Base-by-base conservation (phyloP, 2,329 filamentous ascomycete species). In the Pyricularia sp. region DNA sequence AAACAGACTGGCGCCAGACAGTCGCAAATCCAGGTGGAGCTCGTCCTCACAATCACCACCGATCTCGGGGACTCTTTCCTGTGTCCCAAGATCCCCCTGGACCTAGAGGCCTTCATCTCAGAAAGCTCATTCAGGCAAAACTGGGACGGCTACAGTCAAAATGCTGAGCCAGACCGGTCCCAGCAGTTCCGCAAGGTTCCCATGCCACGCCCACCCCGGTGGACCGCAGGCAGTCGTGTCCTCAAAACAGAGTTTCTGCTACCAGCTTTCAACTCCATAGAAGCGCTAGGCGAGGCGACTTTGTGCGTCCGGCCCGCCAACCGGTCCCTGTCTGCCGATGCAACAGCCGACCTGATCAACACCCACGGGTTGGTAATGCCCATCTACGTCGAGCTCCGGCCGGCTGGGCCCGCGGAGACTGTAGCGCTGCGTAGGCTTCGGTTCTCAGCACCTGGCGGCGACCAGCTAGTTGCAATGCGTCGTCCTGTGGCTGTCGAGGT, bases 61-160 rank as follows among this genome's bases (percentile, higher is more conserved):
- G 85, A 88, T 70, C 79, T 88, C 1, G 84, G 85, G 36, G 86
- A 88, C 72, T 79, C 83, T 0, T 85, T 85, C 66, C 79, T 88
- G 12, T 77, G 72, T n/a, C 82, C 83, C 0, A 76, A 78, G 17
- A 74, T 75, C 23, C 79, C 84, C 4, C 70, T 87, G n/a, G 77
- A 79, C 17, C 76, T 88, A 3, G 74, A 73, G 11, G 74, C 80
- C 17, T 71, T 74, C 64, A 66, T 73, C 12, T 68, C 59, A 9
- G 23, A 63, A 25, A 28, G 12, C 14, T 63, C 59, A 20, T 28
- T 4, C 9, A 20, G 59, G 26, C 26, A 12, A 12, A 63, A 63
- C 7, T 26, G 23, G 59, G 25, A 28, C 26, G 42, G 42, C 1
- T 77, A 20, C 28, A 28, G 17, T 30, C 1, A 28, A 6, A 20